Evolutionary conservation across 305 asterid genomes (phyloP), one percentile per base, ranked within the genome.

Genomic region (Solanum hybrid): DNA sequence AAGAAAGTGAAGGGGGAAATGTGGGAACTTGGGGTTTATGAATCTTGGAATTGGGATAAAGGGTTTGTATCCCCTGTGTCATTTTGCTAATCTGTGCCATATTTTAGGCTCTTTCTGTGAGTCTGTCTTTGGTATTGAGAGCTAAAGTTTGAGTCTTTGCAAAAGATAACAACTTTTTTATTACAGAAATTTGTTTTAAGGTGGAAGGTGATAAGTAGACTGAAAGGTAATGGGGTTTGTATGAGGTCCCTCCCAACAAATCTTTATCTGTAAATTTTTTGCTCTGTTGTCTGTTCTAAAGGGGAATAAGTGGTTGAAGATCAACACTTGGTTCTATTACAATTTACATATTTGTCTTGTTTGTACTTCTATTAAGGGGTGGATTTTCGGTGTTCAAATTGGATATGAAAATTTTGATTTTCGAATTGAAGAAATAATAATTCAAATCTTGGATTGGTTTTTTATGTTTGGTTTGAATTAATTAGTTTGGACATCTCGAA

Each of bases 31-130:
- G 69, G 90, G 92, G 90, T 89, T 89, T 80, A 69, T 91, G 86
- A 29, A 92, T 89, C 86, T 87, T 86, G 87, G 26, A 82, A 89
- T 92, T 93, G 89, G 95, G 97, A 42, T 94, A n/a, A 90, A 88
- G 84, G 73, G 87, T 42, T 28, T 91, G 91, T 77, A 95, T 86
- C 34, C 92, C 93, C 84, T 93, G 92, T 61, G 94, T 89, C 94
- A 95, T 89, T 40, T 40, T 94, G 91, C 92, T 91, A 51, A 90
- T 93, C 61, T 92, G 93, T 86, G 98, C 97, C 98, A 96, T 96
- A 1, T 28, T 39, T 81, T 13, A 39, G 35, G 12, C 11, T 80
- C 34, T 20, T 39, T n/a, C 33, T 79, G 4, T 77, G 8, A 20
- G 18, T n/a, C 2, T 80, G 31, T 81, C 28, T 81, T 13, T 39